Percentiles rank a stretch among this genome's conserved stretches.
Evolutionary conservation across 2,329 filamentous ascomycete genomes (phyloP).

Genomic region (Chaetomiaceae sp.): DNA sequence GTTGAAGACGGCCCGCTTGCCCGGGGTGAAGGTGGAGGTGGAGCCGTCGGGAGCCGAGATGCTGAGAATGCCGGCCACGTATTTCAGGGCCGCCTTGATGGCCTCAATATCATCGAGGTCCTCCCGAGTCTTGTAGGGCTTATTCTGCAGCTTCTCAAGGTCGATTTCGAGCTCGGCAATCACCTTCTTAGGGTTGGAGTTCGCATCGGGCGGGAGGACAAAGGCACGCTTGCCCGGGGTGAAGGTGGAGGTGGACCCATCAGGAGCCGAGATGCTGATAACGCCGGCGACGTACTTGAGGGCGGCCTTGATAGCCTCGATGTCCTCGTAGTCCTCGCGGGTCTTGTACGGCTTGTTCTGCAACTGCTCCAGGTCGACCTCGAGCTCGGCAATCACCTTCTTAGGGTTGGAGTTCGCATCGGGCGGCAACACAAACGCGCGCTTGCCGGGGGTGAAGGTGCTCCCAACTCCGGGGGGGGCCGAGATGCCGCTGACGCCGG

Average conservation of each 20-base stretch:
- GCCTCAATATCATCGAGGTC: slow-evolving; percentile 18
- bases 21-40: slow-evolving; percentile 19
- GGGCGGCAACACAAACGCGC: slow-evolving; percentile 17
- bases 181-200: slow-evolving; percentile 16
- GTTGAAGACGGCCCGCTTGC: slow-evolving; percentile 19
- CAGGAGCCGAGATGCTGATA: slow-evolving; percentile 18
- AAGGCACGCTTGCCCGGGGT: slow-evolving; percentile 20
- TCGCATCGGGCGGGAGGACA: slow-evolving; percentile 18
- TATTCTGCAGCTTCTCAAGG: slow-evolving; percentile 20
- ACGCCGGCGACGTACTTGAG: slow-evolving; percentile 20
- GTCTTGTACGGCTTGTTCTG: slow-evolving; percentile 25
- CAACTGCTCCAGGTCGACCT: slow-evolving; percentile 17
- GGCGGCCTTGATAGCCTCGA: slow-evolving; percentile 20
- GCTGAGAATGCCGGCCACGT: slow-evolving; percentile 16
- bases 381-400: slow-evolving; percentile 18
- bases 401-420: slow-evolving; percentile 19
- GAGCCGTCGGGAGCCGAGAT: slow-evolving; percentile 19
- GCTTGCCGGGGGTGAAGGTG: slow-evolving; percentile 22
- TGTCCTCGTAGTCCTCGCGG: slow-evolving; percentile 16
- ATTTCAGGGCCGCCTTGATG: slow-evolving; percentile 17
- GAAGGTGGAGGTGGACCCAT: slow-evolving; percentile 20
- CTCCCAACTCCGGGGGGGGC: slow-evolving; percentile 19
- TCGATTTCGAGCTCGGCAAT: slow-evolving; percentile 18
- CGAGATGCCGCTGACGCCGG: slow-evolving; percentile 19
- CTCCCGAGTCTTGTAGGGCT: slow-evolving; percentile 18